Evolutionary conservation across 2,329 filamentous ascomycete species (phyloP).

Genomic region (Colletotrichum limetticola): DNA sequence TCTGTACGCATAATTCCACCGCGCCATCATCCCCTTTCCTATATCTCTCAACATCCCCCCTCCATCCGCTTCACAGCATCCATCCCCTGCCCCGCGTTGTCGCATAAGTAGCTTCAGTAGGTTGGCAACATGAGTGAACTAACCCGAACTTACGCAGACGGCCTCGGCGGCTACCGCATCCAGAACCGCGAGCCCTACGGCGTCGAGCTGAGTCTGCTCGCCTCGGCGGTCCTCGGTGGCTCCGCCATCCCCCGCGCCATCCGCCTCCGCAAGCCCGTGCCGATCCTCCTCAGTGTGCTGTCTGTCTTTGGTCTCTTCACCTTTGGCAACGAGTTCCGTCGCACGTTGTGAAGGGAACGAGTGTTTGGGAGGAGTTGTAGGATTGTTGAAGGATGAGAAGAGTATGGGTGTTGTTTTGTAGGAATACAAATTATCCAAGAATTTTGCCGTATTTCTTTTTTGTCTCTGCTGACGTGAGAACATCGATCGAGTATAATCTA

Average conservation of each 20-base stretch:
- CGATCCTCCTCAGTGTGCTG: slow-evolving; percentile 80
- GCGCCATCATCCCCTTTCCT: not conserved
- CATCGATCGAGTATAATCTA: not conserved
- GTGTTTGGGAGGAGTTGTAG: not conserved
- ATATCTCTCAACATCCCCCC: not conserved
- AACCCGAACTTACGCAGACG: slow-evolving; percentile 60
- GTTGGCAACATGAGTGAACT: not conserved
- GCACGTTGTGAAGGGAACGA: slow-evolving; percentile 46
- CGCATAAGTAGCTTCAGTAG: not conserved
- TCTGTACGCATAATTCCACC: slow-evolving; percentile 56
- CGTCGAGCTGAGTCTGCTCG: slow-evolving; percentile 87
- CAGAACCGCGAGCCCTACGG: slow-evolving; percentile 82
- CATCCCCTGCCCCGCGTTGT: not conserved
- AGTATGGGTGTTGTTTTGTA: not conserved
- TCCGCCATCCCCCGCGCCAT: slow-evolving; percentile 89
- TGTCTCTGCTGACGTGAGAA: not conserved
- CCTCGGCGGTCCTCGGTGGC: slow-evolving; percentile 85
- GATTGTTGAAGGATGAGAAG: not conserved
- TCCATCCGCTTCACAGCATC: not conserved
- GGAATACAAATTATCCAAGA: not conserved
- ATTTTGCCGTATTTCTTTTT: not conserved
- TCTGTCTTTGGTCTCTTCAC: slow-evolving; percentile 82
- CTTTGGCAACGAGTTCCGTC: slow-evolving; percentile 77
- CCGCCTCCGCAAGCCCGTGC: slow-evolving; percentile 84
- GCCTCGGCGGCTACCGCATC: slow-evolving; percentile 83